Conservation (phyloP, 352 stramenopile genomes). For the Phytopythium mirpurense region DNA sequence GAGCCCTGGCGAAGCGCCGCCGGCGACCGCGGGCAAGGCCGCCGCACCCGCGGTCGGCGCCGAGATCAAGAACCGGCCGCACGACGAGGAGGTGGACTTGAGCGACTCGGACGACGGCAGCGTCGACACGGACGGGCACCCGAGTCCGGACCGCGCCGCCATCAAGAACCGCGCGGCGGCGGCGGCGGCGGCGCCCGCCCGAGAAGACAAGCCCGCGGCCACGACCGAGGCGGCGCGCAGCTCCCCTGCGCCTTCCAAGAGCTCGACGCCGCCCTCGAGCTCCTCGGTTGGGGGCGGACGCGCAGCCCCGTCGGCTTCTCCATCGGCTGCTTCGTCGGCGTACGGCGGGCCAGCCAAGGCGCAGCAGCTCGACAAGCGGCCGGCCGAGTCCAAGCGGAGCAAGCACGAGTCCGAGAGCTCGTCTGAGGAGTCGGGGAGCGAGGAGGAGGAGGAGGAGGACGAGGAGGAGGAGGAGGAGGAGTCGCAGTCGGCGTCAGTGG, state of each 20-base stretch:
- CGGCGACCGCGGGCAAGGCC: constrained; percentile 10
- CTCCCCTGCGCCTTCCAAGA: not conserved
- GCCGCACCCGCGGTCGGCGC: constrained; percentile 9
- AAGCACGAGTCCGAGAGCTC: constrained; percentile 64
- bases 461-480: constrained; percentile 41
- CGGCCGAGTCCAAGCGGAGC: constrained; percentile 37
- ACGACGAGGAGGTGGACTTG: constrained; percentile 84
- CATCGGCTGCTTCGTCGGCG: constrained; percentile 5
- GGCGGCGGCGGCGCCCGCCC: not conserved
- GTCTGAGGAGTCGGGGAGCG: constrained; percentile 58
- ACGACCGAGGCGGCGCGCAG: constrained; percentile 1
- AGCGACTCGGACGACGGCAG: constrained; percentile 83
- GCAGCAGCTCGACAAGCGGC: constrained; percentile 25
- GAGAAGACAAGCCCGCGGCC: constrained; percentile 9
- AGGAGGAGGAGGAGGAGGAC: constrained; percentile 64
- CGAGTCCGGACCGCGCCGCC: constrained; percentile 37
- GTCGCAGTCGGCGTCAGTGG: not conserved
- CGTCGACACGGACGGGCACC: constrained; percentile 74
- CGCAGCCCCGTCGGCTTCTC: not conserved
- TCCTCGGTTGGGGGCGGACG: too few relatives aligned
- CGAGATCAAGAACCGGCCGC: constrained; percentile 82
- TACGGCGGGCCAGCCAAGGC: constrained; percentile 13
- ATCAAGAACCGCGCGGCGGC: constrained; percentile 25
- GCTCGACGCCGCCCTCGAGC: constrained; percentile 1
- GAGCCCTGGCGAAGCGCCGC: not conserved